Conservation (phyloP, 2,329 filamentous ascomycete species). For the Nothopassalora personata region DNA sequence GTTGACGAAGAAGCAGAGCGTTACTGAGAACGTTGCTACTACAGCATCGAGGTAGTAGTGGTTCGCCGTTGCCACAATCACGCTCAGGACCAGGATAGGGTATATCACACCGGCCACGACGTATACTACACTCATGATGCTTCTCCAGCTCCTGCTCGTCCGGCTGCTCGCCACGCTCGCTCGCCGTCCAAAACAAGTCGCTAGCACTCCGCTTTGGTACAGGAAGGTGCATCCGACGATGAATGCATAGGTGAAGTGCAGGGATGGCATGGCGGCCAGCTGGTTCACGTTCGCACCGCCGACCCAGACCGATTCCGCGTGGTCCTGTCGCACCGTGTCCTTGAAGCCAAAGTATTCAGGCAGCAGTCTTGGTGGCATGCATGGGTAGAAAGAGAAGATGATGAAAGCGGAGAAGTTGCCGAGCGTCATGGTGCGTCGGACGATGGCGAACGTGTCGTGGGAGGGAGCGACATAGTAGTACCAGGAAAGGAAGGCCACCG, state of each 20-base stretch:
- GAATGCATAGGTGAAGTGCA: slow-evolving; percentile 54
- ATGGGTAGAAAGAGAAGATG: slow-evolving; percentile 50
- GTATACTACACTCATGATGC: slow-evolving; percentile 29
- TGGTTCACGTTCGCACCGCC: slow-evolving; percentile 44
- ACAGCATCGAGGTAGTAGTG: slow-evolving; percentile 55
- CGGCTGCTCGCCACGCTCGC: slow-evolving; percentile 7
- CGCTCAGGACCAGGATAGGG: slow-evolving; percentile 40
- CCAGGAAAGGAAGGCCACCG: slow-evolving; percentile 36
- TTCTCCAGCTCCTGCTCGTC: slow-evolving; percentile 1
- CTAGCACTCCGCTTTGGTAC: slow-evolving; percentile 49
- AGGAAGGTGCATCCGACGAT: slow-evolving; percentile 48
- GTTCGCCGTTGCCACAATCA: slow-evolving; percentile 59
- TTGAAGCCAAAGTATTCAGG: slow-evolving; percentile 42
- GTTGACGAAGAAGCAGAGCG: slow-evolving; percentile 46
- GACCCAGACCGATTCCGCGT: slow-evolving; percentile 44
- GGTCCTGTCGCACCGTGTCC: slow-evolving; percentile 44
- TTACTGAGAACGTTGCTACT: slow-evolving; percentile 46
- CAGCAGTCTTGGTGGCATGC: slow-evolving; percentile 49
- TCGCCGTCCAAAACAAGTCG: slow-evolving; percentile 35
- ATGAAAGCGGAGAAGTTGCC: slow-evolving; percentile 51
- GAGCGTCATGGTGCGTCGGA: slow-evolving; percentile 44
- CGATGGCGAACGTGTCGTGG: slow-evolving; percentile 41
- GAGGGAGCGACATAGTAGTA: slow-evolving; percentile 57
- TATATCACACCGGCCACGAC: slow-evolving; percentile 41
- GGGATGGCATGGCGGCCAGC: slow-evolving; percentile 45